These are phyloP conservation scores for Ceriops decandra DNA, from an alignment of 345 rosid genomes.

Conservation along the genomic window DNA sequence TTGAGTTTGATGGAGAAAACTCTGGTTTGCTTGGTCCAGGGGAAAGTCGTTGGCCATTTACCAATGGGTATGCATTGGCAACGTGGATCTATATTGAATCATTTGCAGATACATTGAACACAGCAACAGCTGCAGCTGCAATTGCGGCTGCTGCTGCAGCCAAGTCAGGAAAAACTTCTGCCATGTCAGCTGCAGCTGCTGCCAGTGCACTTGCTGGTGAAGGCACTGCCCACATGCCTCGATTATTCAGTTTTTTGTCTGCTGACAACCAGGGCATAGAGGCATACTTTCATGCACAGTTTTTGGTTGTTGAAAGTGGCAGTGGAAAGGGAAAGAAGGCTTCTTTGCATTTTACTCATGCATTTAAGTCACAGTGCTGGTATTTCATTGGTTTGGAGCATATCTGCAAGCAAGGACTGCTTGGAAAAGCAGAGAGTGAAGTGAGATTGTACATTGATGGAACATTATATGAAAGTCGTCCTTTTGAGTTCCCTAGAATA, in stretches of 20 bases:
- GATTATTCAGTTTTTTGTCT: conserved; percentile 91
- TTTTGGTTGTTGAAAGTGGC: conserved; percentile 94
- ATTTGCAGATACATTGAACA: conserved; percentile 95
- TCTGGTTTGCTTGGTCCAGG: conserved; percentile 99
- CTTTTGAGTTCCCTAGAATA: conserved; percentile 92
- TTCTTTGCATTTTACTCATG: conserved; percentile 96
- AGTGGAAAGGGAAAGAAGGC: conserved; percentile 94
- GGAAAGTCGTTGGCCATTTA: conserved; percentile 98
- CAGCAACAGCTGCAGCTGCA: conserved; percentile 97
- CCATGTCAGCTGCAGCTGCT: conserved; percentile 99
- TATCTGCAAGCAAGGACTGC: conserved; percentile 69
- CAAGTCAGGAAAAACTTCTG: conserved; percentile 94
- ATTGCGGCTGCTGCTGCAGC: conserved; percentile 98
- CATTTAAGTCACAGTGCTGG: conserved; percentile 99
- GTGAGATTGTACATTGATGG: conserved; percentile 91
- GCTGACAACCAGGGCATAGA: conserved; percentile 97
- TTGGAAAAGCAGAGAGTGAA: conserved; percentile 96
- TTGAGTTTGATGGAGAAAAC: conserved; percentile 98
- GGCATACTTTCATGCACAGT: conserved; percentile 97
- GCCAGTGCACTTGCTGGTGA: conserved; percentile 99
- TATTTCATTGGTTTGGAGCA: conserved; percentile 96
- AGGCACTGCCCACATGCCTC: conserved; percentile 98
- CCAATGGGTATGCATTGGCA: conserved; percentile 89
- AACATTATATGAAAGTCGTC: conserved; percentile 83
- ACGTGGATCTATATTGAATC: conserved; percentile 99